These are phyloP conservation scores for Begonia peltatifolia DNA, from an alignment of 306 rosid species.

Conservation along the genomic window DNA sequence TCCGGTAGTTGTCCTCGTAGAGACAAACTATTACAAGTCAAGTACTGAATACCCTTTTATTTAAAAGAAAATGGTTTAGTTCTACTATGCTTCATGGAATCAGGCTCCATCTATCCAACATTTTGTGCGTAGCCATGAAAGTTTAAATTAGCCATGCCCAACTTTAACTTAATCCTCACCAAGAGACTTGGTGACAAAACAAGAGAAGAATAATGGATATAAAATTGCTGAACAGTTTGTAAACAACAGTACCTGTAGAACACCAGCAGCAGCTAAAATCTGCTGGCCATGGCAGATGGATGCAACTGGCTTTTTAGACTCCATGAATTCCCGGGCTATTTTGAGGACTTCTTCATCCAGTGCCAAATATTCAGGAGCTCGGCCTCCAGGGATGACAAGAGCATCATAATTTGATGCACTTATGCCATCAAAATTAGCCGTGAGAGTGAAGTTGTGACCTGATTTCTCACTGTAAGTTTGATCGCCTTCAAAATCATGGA, in stretches of 20 bases:
- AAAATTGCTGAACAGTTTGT: neutral
- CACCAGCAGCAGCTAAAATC: conserved; percentile 72
- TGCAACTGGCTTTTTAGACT: conserved; percentile 34
- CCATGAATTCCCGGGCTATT: conserved; percentile 30
- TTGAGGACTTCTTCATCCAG: conserved; percentile 24
- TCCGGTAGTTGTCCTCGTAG: too few species aligned
- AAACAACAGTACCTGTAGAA: conserved; percentile 49
- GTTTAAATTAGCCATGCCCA: too few species aligned
- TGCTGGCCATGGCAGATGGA: conserved; percentile 63
- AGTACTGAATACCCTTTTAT: too few species aligned
- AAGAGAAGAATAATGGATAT: too few species aligned
- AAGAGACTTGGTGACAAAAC: too few species aligned
- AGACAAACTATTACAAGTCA: too few species aligned
- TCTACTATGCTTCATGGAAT: too few species aligned
- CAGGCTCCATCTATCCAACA: too few species aligned
- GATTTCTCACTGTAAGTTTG: conserved; percentile 77
- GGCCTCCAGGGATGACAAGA: conserved; percentile 43
- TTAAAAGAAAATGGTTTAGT: too few species aligned
- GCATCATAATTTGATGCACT: conserved; percentile 48
- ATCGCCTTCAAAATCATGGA: conserved; percentile 92
- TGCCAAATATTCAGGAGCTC: conserved; percentile 42
- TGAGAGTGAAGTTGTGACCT: conserved; percentile 54
- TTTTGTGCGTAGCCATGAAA: too few species aligned
- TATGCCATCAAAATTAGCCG: conserved; percentile 41
- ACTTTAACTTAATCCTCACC: too few species aligned